Percentiles rank a stretch among this genome's conserved stretches.
Conservation (phyloP, 2,329 filamentous ascomycete species). For the Dactylella cylindrospora region DNA sequence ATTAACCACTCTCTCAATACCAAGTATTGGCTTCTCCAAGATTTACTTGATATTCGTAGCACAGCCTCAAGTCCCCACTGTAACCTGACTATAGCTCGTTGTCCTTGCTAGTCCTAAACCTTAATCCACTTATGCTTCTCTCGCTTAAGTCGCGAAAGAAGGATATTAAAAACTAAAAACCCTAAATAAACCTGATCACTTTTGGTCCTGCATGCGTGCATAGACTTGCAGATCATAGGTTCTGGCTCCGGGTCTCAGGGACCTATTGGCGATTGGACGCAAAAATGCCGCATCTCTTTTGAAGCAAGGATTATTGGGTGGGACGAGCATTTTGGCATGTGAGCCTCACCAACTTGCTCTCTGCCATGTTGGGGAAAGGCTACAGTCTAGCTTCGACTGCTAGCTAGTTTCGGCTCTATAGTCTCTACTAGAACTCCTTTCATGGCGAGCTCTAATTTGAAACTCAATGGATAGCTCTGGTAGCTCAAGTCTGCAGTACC, state of each 20-base stretch:
- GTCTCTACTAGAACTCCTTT: background rate
- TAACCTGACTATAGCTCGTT: too few relatives aligned
- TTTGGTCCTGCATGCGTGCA: conserved; percentile 33
- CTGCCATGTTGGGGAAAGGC: background rate
- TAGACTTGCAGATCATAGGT: conserved; percentile 31
- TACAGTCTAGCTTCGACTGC: background rate
- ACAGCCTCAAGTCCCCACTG: too few relatives aligned
- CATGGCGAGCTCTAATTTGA: background rate
- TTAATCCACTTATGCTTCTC: background rate
- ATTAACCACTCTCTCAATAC: too few relatives aligned
- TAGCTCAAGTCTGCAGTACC: conserved; percentile 24
- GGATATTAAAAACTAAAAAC: too few relatives aligned
- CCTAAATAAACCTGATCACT: conserved; percentile 11
- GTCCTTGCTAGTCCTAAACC: too few relatives aligned
- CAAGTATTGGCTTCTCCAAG: too few relatives aligned
- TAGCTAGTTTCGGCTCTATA: background rate
- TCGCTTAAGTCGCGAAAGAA: too few relatives aligned
- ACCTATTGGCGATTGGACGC: conserved; percentile 1
- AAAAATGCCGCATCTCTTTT: conserved; percentile 40
- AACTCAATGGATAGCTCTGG: background rate
- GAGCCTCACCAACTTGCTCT: background rate
- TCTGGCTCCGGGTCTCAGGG: conserved; percentile 22
- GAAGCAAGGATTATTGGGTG: too few relatives aligned
- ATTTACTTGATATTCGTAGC: too few relatives aligned
- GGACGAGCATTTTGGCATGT: conserved; percentile 4